Base-by-base conservation (phyloP, 371 early-diverging fungal genomes). In the Apophysomyces elegans region DNA sequence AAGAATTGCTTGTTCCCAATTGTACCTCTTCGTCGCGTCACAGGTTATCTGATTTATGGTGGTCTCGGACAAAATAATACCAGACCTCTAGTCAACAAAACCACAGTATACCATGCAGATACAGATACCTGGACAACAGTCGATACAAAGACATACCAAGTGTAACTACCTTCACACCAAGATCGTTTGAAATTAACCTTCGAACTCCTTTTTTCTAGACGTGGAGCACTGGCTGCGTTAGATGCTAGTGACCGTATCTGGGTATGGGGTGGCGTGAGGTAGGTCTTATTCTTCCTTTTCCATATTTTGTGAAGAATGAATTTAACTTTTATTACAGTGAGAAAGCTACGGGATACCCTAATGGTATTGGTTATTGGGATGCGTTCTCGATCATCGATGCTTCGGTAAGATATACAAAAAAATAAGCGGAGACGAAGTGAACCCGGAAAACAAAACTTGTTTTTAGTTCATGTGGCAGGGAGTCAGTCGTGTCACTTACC, bases 101-200 rank as follows among this genome's bases (percentile, higher is more conserved):
- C 54, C 16, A 50, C 54, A 4, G 21, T 50, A 7, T 50, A 50
- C 11, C 16, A 50, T 9, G 54, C 54, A 7, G 21, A 50, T 21
- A 50, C 56, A 8, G 56, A 63, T 43, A n/a, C n/a, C 18, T 63
- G 63, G 63, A 50, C 21, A 18, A 50, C 54, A 1, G 21, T 50
- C 21, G 21, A 16, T 5, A 18, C 54, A 7, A 4, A 21, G 0
- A 21, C 8, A 18, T n/a, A 21, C 21, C 54, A 50, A 50, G 54
- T 50, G 54, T 50, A 50, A 50, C 13, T 45, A 21, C 18, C 4
- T 21, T 50, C 54, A 32, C n/a, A 18, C 6, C 16, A 0, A 13
- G 6, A n/a, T 45, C 16, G 13, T 45, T 6, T 45, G 6, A 7
- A 43, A 43, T 13, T n/a, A 45, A 45, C 32, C 32, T 26, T 26